These are phyloP conservation scores for Jacaranda mimosifolia DNA, from an alignment of 257 asterid species.

Conservation along the genomic window DNA sequence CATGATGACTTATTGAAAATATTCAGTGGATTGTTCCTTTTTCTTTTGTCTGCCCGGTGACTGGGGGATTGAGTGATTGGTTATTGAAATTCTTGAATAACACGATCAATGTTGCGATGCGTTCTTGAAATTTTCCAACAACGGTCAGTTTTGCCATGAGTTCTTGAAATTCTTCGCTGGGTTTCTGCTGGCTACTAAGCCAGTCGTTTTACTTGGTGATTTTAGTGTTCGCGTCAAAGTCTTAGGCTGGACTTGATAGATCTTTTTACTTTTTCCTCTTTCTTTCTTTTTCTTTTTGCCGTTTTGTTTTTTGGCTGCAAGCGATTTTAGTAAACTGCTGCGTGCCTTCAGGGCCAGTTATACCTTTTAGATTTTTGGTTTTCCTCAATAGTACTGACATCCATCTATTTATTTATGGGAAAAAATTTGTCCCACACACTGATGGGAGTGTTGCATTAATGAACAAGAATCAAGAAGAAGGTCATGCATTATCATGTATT, in stretches of 20 bases:
- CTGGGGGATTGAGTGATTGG: conserved; percentile 11
- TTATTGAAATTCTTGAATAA: conserved; percentile 3
- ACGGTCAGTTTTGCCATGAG: neutral
- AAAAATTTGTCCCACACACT: neutral
- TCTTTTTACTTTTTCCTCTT: neutral
- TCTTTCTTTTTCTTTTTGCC: neutral
- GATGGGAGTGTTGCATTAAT: neutral
- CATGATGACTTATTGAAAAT: conserved; percentile 6
- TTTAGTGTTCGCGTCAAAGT: conserved; percentile 5
- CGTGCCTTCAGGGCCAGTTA: neutral
- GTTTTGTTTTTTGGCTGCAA: neutral
- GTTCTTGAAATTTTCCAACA: conserved; percentile 10
- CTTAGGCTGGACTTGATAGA: neutral
- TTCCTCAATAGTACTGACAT: neutral
- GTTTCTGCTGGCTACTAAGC: conserved; percentile 17
- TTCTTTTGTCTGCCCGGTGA: neutral
- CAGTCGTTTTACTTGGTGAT: neutral
- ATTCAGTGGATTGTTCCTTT: conserved; percentile 1
- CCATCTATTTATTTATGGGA: neutral
- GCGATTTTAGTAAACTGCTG: neutral
- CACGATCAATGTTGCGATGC: conserved; percentile 1
- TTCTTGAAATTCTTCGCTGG: conserved; percentile 17
- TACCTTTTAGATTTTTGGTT: conserved; percentile 17
- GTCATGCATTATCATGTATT: neutral
- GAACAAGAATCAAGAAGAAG: neutral